These are phyloP conservation scores for Candida glucosophila DNA, from an alignment of 1,139 yeast species.

Conservation along the genomic window DNA sequence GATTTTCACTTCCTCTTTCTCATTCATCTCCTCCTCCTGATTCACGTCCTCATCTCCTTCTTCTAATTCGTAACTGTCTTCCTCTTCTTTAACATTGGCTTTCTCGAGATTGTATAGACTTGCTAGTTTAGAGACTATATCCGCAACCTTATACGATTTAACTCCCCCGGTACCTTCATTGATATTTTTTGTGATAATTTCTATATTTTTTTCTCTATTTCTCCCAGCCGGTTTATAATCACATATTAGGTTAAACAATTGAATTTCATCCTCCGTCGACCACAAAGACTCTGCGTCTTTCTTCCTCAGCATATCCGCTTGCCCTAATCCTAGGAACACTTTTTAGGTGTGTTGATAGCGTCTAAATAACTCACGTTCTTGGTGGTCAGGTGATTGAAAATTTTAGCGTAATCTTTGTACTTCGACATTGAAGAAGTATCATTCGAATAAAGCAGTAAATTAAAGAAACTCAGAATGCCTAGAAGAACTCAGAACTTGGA, in stretches of 20 bases:
- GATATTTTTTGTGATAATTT: slow-evolving; percentile 43
- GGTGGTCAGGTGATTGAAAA: too few relatives aligned
- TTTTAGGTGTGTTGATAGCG: too few relatives aligned
- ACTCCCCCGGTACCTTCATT: too few relatives aligned
- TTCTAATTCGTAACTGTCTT: slow-evolving; percentile 4
- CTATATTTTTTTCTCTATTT: slow-evolving; percentile 52
- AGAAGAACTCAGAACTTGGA: slow-evolving; percentile 51
- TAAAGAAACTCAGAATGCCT: slow-evolving; percentile 56
- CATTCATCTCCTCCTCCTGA: too few relatives aligned
- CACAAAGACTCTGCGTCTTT: slow-evolving; percentile 26
- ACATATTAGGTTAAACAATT: slow-evolving; percentile 56
- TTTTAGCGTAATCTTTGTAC: too few relatives aligned
- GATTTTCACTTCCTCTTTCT: too few relatives aligned
- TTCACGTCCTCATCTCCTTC: too few relatives aligned
- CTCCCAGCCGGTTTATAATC: slow-evolving; percentile 60
- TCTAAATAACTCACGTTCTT: too few relatives aligned
- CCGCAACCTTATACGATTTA: slow-evolving; percentile 21
- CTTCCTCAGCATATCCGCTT: too few relatives aligned
- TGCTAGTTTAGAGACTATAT: slow-evolving; percentile 51
- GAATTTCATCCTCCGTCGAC: slow-evolving; percentile 60
- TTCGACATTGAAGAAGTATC: too few relatives aligned
- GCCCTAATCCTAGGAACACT: too few relatives aligned
- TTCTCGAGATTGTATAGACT: slow-evolving; percentile 47
- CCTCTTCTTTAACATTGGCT: slow-evolving; percentile 44
- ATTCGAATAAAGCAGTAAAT: too few relatives aligned